Conservation (phyloP, 2,329 filamentous ascomycete species). For the Mariannaea elegans region DNA sequence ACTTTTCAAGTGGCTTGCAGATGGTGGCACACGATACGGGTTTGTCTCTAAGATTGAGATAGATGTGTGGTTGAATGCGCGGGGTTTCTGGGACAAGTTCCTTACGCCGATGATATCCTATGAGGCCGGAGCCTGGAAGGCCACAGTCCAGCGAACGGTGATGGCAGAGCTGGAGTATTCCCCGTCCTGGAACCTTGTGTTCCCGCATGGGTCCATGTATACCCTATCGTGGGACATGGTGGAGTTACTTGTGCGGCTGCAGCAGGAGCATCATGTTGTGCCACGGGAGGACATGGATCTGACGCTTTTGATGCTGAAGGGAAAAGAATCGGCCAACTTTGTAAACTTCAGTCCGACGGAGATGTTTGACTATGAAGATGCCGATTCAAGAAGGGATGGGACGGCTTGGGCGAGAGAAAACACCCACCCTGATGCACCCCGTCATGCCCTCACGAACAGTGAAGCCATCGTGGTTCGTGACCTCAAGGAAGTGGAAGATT, state of each 20-base stretch:
- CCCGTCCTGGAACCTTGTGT: slow-evolving; percentile 34
- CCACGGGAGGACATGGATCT: slow-evolving; percentile 44
- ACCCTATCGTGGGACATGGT: slow-evolving; percentile 47
- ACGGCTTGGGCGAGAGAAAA: slow-evolving; percentile 40
- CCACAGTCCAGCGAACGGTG: slow-evolving; percentile 36
- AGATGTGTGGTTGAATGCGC: slow-evolving; percentile 45
- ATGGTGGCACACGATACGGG: slow-evolving; percentile 33
- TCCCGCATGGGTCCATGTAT: slow-evolving; percentile 47
- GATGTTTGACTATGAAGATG: slow-evolving; percentile 44
- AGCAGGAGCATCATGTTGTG: slow-evolving; percentile 37
- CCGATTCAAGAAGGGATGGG: slow-evolving; percentile 39
- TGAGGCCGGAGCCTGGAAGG: slow-evolving; percentile 10
- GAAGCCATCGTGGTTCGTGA: slow-evolving; percentile 40
- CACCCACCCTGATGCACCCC: slow-evolving; percentile 35
- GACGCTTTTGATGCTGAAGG: slow-evolving; percentile 41
- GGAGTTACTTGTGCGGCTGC: slow-evolving; percentile 38
- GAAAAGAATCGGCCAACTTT: slow-evolving; percentile 34
- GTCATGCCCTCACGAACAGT: slow-evolving; percentile 36
- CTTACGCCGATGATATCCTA: slow-evolving; percentile 36
- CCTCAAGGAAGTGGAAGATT: slow-evolving; percentile 39
- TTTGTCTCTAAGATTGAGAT: slow-evolving; percentile 47
- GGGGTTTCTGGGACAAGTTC: slow-evolving; percentile 43
- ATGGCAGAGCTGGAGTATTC: slow-evolving; percentile 44
- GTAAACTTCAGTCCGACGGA: slow-evolving; percentile 42
- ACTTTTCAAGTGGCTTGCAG: slow-evolving; percentile 44